Conservation (phyloP, 2,329 filamentous ascomycete species). For the Arthrobotrys sphaeroides region DNA sequence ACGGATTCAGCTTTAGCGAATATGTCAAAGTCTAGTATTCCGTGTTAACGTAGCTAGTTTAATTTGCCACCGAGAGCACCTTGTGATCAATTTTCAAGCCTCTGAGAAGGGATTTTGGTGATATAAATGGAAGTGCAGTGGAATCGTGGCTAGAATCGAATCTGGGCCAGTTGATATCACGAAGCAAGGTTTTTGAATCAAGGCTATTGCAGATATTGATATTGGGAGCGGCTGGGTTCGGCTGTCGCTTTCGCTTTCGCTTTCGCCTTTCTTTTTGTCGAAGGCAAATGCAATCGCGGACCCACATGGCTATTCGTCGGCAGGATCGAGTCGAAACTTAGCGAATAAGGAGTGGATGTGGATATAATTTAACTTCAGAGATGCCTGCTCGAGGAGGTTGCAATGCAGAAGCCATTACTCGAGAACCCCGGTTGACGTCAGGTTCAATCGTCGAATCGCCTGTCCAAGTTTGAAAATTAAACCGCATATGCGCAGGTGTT, state of each 20-base stretch:
- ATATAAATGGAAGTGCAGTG: no score
- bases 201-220: background rate
- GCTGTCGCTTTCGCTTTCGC: background rate
- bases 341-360: background rate
- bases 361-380: background rate
- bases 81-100: slow-evolving; percentile 1
- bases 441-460: background rate
- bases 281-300: slow-evolving; percentile 17
- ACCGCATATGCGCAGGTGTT: no score
- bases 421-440: background rate
- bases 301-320: background rate
- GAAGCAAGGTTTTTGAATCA: background rate
- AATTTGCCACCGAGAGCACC: background rate
- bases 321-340: background rate
- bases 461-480: no score
- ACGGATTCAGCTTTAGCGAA: slow-evolving; percentile 3
- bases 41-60: no score
- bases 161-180: background rate
- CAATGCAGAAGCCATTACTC: background rate
- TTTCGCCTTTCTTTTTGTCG: no score
- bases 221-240: slow-evolving; percentile 1
- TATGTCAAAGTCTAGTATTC: slow-evolving; percentile 9
- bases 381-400: background rate
- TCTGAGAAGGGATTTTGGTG: background rate
- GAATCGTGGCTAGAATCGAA: background rate